Base-by-base conservation (phyloP, 2,329 filamentous ascomycete genomes). In the Verticillium klebahnii region DNA sequence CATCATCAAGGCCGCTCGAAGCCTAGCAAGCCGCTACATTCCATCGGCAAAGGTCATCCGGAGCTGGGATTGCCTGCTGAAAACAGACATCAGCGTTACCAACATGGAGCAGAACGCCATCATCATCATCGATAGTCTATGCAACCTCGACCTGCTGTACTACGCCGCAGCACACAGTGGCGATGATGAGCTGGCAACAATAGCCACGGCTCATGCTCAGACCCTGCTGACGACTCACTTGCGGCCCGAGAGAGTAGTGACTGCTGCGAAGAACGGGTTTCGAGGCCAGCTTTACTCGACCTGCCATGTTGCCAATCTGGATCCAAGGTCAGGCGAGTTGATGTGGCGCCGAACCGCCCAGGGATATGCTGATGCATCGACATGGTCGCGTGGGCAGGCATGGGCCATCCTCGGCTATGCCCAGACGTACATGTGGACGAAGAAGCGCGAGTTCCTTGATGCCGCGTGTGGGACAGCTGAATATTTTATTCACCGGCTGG, bases 321-420 rank as follows among this genome's bases (percentile, higher is more conserved):
- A 78, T 15, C 75, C 78, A 0, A 56, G 62, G 0, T 78, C 72
- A 0, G 79, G 80, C 0, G 62, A 64, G 1, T 65, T 80, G 0
- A 75, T 77, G 62, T 64, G 71, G 34, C 73, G 74, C 15, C 70
- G 76, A 61, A 83, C 80, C 0, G 77, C 76, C 11, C 81, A 84
- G 63, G 81, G 81, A 2, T 78, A 77, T 65, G 65, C 68, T 4
- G 74, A 79, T 55, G 66, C 71, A 11, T 82, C 78, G 0, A 82
- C 78, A 0, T 83, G 81, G 81, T 71, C 76, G 1, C 71, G 81
- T 3, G 81, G 81, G 0, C 81, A 83, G 61, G 77, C 79, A 0
- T 83, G 80, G 80, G 75, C 74, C 0, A 78, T 82, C 14, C 69
- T 81, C 52, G 80, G 80, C 0, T 82, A 79, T 58, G 72, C 79